Evolutionary conservation across 2,329 filamentous ascomycete species (phyloP).

Genomic region (Cladophialophora psammophila): DNA sequence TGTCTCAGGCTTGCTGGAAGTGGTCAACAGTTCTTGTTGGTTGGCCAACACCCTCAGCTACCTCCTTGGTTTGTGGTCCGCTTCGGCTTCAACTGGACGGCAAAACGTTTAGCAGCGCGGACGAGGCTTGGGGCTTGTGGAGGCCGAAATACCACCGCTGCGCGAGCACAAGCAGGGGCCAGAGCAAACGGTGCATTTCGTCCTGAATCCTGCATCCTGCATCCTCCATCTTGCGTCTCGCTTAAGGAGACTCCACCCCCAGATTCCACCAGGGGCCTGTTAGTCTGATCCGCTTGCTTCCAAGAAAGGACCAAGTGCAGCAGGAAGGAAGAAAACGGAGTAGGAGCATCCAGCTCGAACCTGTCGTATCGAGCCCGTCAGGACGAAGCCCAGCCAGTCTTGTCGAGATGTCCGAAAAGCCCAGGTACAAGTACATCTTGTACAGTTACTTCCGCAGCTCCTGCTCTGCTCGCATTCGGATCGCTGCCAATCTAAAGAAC

Average conservation of each 20-base stretch:
- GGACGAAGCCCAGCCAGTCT: background rate
- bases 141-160: slow-evolving; percentile 6
- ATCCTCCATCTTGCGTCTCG: background rate
- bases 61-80: background rate
- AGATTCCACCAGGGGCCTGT: background rate
- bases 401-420: slow-evolving; percentile 10
- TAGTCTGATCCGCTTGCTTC: background rate
- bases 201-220: slow-evolving; percentile 7
- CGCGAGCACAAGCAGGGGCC: background rate
- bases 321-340: background rate
- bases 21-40: background rate
- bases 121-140: slow-evolving; percentile 13
- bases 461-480: slow-evolving; percentile 67
- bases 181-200: background rate
- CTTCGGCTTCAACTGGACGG: slow-evolving; percentile 1
- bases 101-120: slow-evolving; percentile 20
- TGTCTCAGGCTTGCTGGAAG: background rate
- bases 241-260: background rate
- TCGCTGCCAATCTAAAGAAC: slow-evolving; percentile 64
- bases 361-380: background rate
- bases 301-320: background rate
- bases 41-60: background rate
- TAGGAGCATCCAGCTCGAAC: background rate
- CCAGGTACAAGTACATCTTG: slow-evolving; percentile 47
- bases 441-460: slow-evolving; percentile 70